These are phyloP conservation scores for Xanthoparmelia taractica DNA, from an alignment of 495 filamentous ascomycete genomes.

Conservation along the genomic window DNA sequence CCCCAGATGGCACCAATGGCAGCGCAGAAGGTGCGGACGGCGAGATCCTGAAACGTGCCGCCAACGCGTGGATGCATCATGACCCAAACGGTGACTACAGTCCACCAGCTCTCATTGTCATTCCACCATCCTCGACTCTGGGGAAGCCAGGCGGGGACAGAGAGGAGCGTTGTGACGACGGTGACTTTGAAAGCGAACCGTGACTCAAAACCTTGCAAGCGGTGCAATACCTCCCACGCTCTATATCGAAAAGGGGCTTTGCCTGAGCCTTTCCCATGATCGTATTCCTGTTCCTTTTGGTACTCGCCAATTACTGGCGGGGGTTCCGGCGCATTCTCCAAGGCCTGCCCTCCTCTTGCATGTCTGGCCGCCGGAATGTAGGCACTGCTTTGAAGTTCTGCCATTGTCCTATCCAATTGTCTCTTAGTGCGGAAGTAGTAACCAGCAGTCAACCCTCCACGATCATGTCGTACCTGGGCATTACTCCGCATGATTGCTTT, in stretches of 20 bases:
- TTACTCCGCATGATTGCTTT: conserved; percentile 47
- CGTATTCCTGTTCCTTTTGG: conserved; percentile 21
- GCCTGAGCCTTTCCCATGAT: conserved; percentile 19
- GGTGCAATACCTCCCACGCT: conserved; percentile 44
- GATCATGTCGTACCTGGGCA: conserved; percentile 50
- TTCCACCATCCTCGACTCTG: conserved; percentile 45
- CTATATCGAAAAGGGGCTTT: conserved; percentile 34
- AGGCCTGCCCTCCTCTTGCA: conserved; percentile 20
- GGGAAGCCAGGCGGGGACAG: conserved; percentile 46
- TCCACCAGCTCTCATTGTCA: conserved; percentile 48
- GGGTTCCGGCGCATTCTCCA: conserved; percentile 20
- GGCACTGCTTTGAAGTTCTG: conserved; percentile 31
- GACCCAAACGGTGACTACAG: conserved; percentile 49
- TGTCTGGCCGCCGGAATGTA: conserved; percentile 30
- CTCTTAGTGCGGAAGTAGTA: conserved; percentile 47
- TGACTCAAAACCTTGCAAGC: conserved; percentile 50
- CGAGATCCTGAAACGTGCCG: conserved; percentile 48
- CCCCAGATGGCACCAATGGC: conserved; percentile 48
- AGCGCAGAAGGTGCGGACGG: conserved; percentile 40
- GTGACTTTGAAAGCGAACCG: conserved; percentile 51
- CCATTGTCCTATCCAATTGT: conserved; percentile 38
- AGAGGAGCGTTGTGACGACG: conserved; percentile 41
- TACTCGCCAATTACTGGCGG: conserved; percentile 21
- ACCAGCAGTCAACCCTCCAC: conserved; percentile 47
- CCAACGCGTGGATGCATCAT: conserved; percentile 54